Percentiles rank a stretch among this genome's conserved stretches.
phyloP scores from a whole-genome alignment of 305 asterid genomes.

The Solanum hybrid region DNA sequence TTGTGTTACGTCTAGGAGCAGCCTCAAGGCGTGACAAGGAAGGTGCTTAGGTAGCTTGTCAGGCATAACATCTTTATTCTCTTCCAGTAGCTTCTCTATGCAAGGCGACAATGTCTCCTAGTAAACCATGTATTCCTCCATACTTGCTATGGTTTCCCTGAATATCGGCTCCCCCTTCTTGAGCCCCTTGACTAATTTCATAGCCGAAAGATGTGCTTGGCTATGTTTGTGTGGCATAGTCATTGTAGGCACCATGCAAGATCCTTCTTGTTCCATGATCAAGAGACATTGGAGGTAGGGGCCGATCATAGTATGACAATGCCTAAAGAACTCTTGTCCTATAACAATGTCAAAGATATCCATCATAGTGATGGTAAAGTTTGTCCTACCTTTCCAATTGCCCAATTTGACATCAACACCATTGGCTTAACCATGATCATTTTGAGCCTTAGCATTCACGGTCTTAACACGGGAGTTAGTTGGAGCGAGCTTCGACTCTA shows the following conservation, averaged over 20 bases:
- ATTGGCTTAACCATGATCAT: not conserved
- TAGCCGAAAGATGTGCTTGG: not conserved
- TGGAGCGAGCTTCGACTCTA: not conserved
- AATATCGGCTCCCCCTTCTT: not conserved
- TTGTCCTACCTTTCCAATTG: not conserved
- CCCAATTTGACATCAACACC: not conserved
- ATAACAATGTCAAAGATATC: not conserved
- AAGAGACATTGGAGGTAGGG: not conserved
- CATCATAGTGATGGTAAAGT: not conserved
- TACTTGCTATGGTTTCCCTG: not conserved
- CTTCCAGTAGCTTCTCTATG: not conserved
- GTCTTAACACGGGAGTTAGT: not conserved
- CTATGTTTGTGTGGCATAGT: not conserved
- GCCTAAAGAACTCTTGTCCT: not conserved
- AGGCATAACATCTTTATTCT: not conserved
- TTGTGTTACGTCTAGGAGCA: not conserved
- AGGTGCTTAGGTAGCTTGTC: not conserved
- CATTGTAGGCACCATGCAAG: not conserved
- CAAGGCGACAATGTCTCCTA: not conserved
- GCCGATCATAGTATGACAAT: not conserved
- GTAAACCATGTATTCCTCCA: not conserved
- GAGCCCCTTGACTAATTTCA: not conserved
- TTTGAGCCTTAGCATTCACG: not conserved
- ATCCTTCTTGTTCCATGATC: not conserved
- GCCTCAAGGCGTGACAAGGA: not conserved